Base-by-base conservation (phyloP, 2,329 filamentous ascomycete genomes). In the Penicillium sp. region DNA sequence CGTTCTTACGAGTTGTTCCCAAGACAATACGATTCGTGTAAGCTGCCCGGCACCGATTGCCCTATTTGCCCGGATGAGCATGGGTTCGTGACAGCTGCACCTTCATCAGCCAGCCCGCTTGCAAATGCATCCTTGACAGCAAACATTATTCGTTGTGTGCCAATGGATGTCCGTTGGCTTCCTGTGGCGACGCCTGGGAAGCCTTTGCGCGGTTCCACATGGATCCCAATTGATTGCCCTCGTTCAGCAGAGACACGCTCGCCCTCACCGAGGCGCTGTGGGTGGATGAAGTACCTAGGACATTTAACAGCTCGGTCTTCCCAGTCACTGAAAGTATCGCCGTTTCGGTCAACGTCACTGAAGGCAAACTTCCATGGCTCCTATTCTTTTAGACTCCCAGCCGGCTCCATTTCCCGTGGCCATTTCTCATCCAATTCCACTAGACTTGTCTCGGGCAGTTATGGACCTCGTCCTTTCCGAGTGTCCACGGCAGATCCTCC, bases 71-170 rank as follows among this genome's bases (percentile, higher is more conserved):
- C 34, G n/a, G 7, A 18, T 18, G n/a, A 9, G n/a, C 34, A 8
- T 36, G n/a, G 34, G n/a, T 18, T 16, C 34, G 34, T 16, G 34
- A 36, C 12, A 33, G 31, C 31, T 33, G 13, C 12, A 36, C 9
- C n/a, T 36, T 7, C 15, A 48, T 39, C 43, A 54, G 50, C 45
- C 51, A 52, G 52, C 33, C 57, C 46, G 38, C 44, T 54, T 58
- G 15, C 3, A 28, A 56, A 58, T 12, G 28, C 28, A 29, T 47
- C 15, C 24, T 45, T 42, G n/a, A 34, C 26, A 31, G 45, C 47
- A 51, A 59, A 51, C 41, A 38, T 18, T n/a, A 16, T 36, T 36
- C 34, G 34, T 16, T 15, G 8, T 18, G n/a, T 8, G n/a, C 6
- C n/a, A 16, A 18, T n/a, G 7, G 13, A n/a, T n/a, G n/a, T n/a